Evolutionary conservation across 2,329 filamentous ascomycete genomes (phyloP).

Genomic region (Aspergillus sp.): DNA sequence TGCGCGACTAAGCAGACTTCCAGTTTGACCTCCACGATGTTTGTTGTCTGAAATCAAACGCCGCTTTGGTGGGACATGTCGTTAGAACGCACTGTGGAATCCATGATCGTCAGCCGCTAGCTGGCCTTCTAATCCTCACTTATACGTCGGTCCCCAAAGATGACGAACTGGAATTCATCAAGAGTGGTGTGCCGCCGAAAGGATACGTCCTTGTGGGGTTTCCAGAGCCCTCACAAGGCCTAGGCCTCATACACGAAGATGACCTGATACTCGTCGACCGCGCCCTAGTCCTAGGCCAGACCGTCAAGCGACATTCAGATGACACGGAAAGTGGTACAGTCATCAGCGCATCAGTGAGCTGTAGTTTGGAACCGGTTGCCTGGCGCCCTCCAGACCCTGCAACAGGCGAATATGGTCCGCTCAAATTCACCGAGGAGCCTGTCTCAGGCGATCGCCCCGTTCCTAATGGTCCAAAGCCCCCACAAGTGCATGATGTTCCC

Average conservation of each 20-base stretch:
- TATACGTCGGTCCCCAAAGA: conserved; percentile 28
- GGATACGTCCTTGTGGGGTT: conserved; percentile 52
- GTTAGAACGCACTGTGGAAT: conserved; percentile 8
- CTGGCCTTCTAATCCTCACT: conserved; percentile 32
- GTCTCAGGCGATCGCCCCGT: background rate
- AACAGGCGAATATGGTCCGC: conserved; percentile 21
- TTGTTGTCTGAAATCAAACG: conserved; percentile 20
- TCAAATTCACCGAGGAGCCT: conserved; percentile 19
- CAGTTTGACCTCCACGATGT: conserved; percentile 21
- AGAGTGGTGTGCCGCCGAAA: conserved; percentile 43
- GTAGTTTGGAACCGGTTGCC: conserved; percentile 41
- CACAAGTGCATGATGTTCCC: conserved; percentile 41
- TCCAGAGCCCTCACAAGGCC: conserved; percentile 38
- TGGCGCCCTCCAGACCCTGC: conserved; percentile 20
- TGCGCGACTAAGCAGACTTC: background rate
- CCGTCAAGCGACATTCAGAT: conserved; percentile 51
- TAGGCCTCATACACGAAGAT: conserved; percentile 40
- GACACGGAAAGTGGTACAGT: conserved; percentile 56
- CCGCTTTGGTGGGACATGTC: conserved; percentile 17
- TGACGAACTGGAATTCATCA: conserved; percentile 25
- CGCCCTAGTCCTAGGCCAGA: conserved; percentile 54
- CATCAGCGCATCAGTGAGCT: conserved; percentile 48
- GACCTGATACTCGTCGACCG: conserved; percentile 54
- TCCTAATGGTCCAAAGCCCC: conserved; percentile 5
- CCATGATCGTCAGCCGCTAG: conserved; percentile 23